phyloP scores from a whole-genome alignment of 1,284 basidiomycete species.

The Tilletiopsis washingtonensis region DNA sequence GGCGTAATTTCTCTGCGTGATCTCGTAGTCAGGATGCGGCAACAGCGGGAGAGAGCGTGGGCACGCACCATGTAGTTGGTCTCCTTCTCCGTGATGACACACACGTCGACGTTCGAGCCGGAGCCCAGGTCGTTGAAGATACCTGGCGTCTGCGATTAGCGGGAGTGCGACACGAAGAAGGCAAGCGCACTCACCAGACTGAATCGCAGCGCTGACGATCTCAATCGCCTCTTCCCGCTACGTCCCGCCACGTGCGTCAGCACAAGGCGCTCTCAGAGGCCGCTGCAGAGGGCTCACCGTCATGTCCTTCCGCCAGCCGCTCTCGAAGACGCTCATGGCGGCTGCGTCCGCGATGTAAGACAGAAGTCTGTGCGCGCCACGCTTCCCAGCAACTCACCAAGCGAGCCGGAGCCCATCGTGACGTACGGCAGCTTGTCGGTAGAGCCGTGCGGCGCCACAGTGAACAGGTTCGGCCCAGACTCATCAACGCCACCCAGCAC shows the following conservation, averaged over 20 bases:
- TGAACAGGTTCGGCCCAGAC: conserved; percentile 90
- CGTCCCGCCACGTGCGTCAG: too few relatives aligned
- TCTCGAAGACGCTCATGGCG: conserved; percentile 97
- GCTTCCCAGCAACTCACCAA: conserved; percentile 50
- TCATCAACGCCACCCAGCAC: conserved; percentile 93
- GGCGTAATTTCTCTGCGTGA: conserved; percentile 39
- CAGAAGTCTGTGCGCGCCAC: not conserved
- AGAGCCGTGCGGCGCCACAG: conserved; percentile 90
- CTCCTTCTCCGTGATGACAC: conserved; percentile 60
- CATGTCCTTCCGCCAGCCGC: conserved; percentile 74
- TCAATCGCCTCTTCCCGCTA: conserved; percentile 74
- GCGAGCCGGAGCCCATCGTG: conserved; percentile 92
- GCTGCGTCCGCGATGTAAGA: conserved; percentile 41
- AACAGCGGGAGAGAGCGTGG: too few relatives aligned
- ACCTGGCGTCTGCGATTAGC: conserved; percentile 59
- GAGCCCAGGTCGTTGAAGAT: conserved; percentile 99
- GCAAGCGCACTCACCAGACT: too few relatives aligned
- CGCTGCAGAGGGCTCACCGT: conserved; percentile 46
- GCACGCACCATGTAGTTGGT: conserved; percentile 43
- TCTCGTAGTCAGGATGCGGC: too few relatives aligned
- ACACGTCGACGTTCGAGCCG: conserved; percentile 94
- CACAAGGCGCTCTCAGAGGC: too few relatives aligned
- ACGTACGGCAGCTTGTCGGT: conserved; percentile 99
- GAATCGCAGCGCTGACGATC: conserved; percentile 74
- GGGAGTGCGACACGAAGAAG: not conserved